Evolutionary conservation across 176 grass and related monocot species (phyloP), one percentile per base, ranked within the genome.

Genomic region (Musa itinerans): DNA sequence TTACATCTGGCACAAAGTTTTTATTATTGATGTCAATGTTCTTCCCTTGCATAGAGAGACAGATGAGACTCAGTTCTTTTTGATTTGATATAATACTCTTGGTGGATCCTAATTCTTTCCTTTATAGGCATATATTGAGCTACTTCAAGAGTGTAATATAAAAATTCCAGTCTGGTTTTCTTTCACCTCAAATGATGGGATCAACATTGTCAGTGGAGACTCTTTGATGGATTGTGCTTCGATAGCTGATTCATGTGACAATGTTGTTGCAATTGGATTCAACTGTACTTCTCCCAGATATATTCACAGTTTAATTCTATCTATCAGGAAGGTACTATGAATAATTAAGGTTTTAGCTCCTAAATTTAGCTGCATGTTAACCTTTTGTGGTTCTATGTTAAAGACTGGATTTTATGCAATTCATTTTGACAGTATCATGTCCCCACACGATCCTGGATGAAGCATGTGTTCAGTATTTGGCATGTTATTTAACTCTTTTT

Each of bases 211-310:
- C 16, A 87, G 85, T 74, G 85, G 85, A 2, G 85, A 87, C 77
- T 81, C 81, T 57, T 73, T 87, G 78, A 55, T 27, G 19, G 85
- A 87, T 19, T 87, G 85, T 25, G 81, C 66, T 80, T 83, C 52
- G 65, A 80, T 87, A 69, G 81, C 85, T 61, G 85, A 87, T 73
- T 80, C 77, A 73, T 83, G 81, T 64, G 22, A 80, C 24, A 80
- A 87, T 72, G 58, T 79, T 62, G 81, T 87, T 80, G 77, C 85
- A 48, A 53, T 87, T 83, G 85, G 85, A 77, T 74, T 87, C 51
- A 87, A 87, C 75, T 87, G 85, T 52, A 83, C 85, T 63, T 66
- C 81, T 9, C 85, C 85, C 12, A 83, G 81, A 81, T 81, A 81
- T 68, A 81, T 87, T 81, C 81, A 87, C 17, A 52, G 48, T 24